Evolutionary conservation across 306 rosid species (phyloP), one percentile per base, ranked within the genome.

Genomic region (Citrullus amarus): DNA sequence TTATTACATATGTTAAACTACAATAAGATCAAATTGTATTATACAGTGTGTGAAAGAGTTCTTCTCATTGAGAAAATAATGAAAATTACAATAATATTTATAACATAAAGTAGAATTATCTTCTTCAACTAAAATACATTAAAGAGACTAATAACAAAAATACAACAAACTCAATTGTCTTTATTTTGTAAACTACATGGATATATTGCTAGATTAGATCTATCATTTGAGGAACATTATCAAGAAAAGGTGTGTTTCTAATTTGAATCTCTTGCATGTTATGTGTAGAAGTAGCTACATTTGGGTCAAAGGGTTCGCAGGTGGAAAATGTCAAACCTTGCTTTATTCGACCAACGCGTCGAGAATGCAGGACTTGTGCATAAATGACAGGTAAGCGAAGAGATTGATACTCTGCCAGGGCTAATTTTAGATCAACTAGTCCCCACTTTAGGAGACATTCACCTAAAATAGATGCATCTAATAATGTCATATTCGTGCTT

Each of bases 381-480:
- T 9, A 8, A 44, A 44, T 79, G 1, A 89, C 86, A 0, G 97
- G 96, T 43, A 89, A 76, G 60, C 97, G 84, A 61, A 79, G 79
- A 32, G 76, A 76, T 80, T 92, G 86, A 80, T 92, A 92, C 71
- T 86, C 97, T 80, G 84, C 84, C 1, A 95, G 86, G 59, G 97
- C 89, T 22, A 89, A 87, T 68, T 59, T 84, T 50, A 44, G 12
- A 2, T 44, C 10, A 89, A 66, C 73, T 85, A 53, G 74, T 73
- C 96, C 91, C 90, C 88, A 88, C 78, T 92, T 92, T 60, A 85
- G 85, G 18, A 92, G 46, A 88, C 97, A 92, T 80, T 90, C 88
- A 4, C 97, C 96, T 53, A 95, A 84, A 79, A 89, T 91, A 8
- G 92, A 90, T 70, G 96, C 97, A 83, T 95, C 98, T 66, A 91